Percentiles rank a stretch among this genome's conserved stretches.
These are phyloP conservation scores for Myxozyma vanderwaltii DNA, from an alignment of 805 yeast species.

Conservation along the genomic window DNA sequence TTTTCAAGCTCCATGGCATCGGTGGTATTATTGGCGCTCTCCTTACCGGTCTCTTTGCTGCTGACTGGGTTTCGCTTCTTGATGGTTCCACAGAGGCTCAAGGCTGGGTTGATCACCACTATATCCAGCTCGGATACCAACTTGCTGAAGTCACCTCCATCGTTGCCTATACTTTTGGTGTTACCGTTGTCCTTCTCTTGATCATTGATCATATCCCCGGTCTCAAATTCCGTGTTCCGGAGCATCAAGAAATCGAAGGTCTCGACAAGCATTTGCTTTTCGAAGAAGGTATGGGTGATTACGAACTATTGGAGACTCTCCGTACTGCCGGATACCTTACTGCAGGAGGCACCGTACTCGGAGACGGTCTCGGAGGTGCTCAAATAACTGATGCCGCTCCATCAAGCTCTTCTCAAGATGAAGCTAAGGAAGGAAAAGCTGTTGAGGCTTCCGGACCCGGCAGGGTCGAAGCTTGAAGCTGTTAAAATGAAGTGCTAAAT, in stretches of 20 bases:
- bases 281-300: conserved; percentile 34
- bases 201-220: conserved; percentile 75
- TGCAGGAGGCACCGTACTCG: conserved; percentile 10
- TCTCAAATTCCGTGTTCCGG: conserved; percentile 76
- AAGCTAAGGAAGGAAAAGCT: neutral
- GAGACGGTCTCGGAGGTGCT: conserved; percentile 21
- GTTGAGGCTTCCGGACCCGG: neutral
- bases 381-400: conserved; percentile 17
- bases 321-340: conserved; percentile 22
- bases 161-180: conserved; percentile 72
- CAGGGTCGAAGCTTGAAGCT: neutral
- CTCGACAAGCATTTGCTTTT: conserved; percentile 58
- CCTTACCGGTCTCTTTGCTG: conserved; percentile 89
- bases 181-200: conserved; percentile 68
- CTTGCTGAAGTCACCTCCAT: conserved; percentile 74
- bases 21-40: conserved; percentile 83
- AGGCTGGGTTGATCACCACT: conserved; percentile 82
- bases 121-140: conserved; percentile 83
- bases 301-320: conserved; percentile 29
- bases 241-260: conserved; percentile 86
- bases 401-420: conserved; percentile 14
- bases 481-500: too few relatives aligned
- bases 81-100: conserved; percentile 58
- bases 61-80: conserved; percentile 74
- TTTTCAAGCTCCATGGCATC: conserved; percentile 86